Base-by-base conservation (phyloP, 805 yeast species). In the Debaryomyces hansenii region DNA sequence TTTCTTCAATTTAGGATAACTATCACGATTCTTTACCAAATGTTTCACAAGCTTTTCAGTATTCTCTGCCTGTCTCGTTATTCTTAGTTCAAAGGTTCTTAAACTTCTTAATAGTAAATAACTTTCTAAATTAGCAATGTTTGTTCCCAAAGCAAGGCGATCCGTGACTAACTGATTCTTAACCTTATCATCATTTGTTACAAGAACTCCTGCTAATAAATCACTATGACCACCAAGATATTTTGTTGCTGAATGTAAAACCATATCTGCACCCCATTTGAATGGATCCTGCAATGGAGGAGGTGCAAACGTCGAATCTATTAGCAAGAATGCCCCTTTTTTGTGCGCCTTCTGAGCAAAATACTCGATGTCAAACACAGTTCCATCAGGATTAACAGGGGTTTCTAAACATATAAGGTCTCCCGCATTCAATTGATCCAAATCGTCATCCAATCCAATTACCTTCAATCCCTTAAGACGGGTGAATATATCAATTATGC, bases 221-320 rank as follows among this genome's bases (percentile, higher is more conserved):
- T 91, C 97, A 5, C 96, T 87, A 66, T 91, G 97, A n/a, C 98
- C 97, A 34, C 96, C 97, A 59, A 90, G 85, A 67, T 85, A 92
- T 63, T 91, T 91, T 0, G 97, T 91, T 1, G 90, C 96, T 1
- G 97, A 89, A 64, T 91, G 97, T 79, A 92, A 72, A n/a, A 92
- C 83, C 53, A 90, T 68, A 64, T 92, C 97, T 27, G 86, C 96
- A 40, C 92, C 96, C 57, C 80, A 85, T 34, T 75, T 75, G 67
- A 90, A 89, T 4, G 96, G 92, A 50, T 89, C 80, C 56, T 82
- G 86, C 47, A 90, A 67, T 14, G 96, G 96, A 11, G 96, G 96
- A 16, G 97, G 96, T 8, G 96, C 97, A 67, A 92, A 88, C 0
- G 97, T 92, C 5, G 96, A 78, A 65, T 91, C 98, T 12, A 88